These are phyloP conservation scores for Clitopilus hobsonii DNA, from an alignment of 768 basidiomycete genomes.

Conservation along the genomic window DNA sequence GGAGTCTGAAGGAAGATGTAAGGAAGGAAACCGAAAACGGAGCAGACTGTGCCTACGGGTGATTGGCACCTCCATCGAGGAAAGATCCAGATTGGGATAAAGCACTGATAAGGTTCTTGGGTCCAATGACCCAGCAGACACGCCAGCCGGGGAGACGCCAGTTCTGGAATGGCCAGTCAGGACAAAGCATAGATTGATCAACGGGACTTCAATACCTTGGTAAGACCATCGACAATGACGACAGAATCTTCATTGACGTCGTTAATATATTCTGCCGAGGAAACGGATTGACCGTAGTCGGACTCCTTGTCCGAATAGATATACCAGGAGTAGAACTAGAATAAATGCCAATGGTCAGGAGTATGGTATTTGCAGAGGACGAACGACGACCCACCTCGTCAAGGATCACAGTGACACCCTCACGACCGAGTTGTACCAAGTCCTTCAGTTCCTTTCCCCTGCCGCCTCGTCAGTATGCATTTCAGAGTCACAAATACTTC, in stretches of 20 bases:
- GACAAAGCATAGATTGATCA: not conserved
- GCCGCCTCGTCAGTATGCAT: slow-evolving; percentile 5
- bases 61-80: slow-evolving; percentile 92
- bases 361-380: not conserved
- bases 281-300: slow-evolving; percentile 74
- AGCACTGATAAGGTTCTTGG: slow-evolving; percentile 82
- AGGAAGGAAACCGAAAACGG: not conserved
- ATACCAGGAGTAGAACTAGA: slow-evolving; percentile 92
- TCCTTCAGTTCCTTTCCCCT: slow-evolving; percentile 80
- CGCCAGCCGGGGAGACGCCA: slow-evolving; percentile 96
- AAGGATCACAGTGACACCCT: slow-evolving; percentile 79
- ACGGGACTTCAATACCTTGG: slow-evolving; percentile 54
- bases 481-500: not conserved
- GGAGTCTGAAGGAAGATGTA: slow-evolving; percentile 44
- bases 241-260: slow-evolving; percentile 86
- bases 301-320: slow-evolving; percentile 77
- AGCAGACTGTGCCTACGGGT: slow-evolving; percentile 55
- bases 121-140: slow-evolving; percentile 90
- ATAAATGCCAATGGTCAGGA: slow-evolving; percentile 4
- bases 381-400: slow-evolving; percentile 55
- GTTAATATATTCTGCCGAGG: slow-evolving; percentile 78
- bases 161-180: slow-evolving; percentile 47
- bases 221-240: slow-evolving; percentile 87
- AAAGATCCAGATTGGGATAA: slow-evolving; percentile 93
- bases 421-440: slow-evolving; percentile 66